Evolutionary conservation across 768 basidiomycete species (phyloP).

Genomic region (Russula emetica): DNA sequence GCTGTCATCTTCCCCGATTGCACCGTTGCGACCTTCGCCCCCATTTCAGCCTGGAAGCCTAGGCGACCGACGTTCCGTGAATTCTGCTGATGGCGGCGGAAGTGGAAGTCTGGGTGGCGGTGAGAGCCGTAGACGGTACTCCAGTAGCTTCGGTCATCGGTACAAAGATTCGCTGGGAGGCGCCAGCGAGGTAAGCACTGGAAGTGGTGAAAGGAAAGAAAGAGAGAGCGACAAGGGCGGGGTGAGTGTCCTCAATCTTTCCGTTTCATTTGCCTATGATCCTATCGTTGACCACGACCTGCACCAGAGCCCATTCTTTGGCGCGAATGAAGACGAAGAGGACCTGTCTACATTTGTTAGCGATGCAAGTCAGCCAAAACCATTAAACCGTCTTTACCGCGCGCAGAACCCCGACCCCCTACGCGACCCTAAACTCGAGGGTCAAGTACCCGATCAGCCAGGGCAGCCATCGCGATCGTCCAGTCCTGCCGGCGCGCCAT

Average conservation of each 20-base stretch:
- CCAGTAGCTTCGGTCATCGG: slow-evolving; percentile 73
- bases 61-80: slow-evolving; percentile 40
- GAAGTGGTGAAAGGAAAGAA: slow-evolving; percentile 36
- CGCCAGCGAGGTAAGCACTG: slow-evolving; percentile 38
- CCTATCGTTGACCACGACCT: slow-evolving; percentile 1
- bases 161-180: slow-evolving; percentile 45
- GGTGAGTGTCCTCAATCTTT: slow-evolving; percentile 9
- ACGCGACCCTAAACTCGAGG: slow-evolving; percentile 17
- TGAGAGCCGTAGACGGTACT: slow-evolving; percentile 56
- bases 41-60: slow-evolving; percentile 42
- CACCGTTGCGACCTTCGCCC: slow-evolving; percentile 40
- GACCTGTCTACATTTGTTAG: slow-evolving; percentile 76
- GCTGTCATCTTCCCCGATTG: slow-evolving; percentile 33
- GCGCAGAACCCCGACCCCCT: slow-evolving; percentile 25
- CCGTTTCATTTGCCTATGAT: slow-evolving; percentile 16
- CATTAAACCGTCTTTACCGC: slow-evolving; percentile 39
- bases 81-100: slow-evolving; percentile 30
- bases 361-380: slow-evolving; percentile 68
- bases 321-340: slow-evolving; percentile 59
- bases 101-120: slow-evolving; percentile 26
- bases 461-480: slow-evolving; percentile 14
- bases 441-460: slow-evolving; percentile 9
- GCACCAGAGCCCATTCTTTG: slow-evolving; percentile 41
- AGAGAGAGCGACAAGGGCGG: slow-evolving; percentile 29
- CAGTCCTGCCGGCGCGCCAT: slow-evolving; percentile 11